A percentile compares a stretch with the other conserved stretches of the same genome.
Evolutionary conservation across 139 green algal genomes (phyloP).

Genomic region (Raphidocelis subcapitata): DNA sequence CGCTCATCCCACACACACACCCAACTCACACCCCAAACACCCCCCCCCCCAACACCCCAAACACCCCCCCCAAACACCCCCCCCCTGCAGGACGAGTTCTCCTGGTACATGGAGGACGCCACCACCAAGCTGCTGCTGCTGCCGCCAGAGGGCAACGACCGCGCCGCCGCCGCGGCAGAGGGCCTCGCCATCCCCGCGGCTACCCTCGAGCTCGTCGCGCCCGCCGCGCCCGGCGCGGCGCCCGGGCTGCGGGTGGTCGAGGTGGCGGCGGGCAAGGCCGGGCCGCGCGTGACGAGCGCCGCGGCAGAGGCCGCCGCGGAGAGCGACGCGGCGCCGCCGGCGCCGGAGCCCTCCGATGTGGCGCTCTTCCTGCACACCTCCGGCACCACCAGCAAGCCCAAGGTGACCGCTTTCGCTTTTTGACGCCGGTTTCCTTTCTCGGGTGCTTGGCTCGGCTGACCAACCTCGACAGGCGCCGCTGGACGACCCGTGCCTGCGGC

Average conservation of each 20-base stretch:
- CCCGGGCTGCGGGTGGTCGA: background rate
- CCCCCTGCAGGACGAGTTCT: constrained; percentile 64
- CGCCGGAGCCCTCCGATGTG: constrained; percentile 48
- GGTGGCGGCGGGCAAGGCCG: background rate
- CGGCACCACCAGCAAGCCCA: constrained; percentile 81
- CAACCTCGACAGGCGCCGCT: no score
- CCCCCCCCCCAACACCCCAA: no score
- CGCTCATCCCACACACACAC: no score
- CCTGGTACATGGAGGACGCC: constrained; percentile 73
- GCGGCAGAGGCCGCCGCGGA: background rate
- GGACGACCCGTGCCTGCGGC: no score
- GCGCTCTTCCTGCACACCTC: constrained; percentile 87
- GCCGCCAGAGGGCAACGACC: constrained; percentile 40
- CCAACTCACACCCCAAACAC: background rate
- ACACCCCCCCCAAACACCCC: background rate
- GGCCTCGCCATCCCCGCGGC: constrained; percentile 32
- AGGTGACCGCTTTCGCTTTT: constrained; percentile 38
- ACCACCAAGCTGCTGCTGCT: constrained; percentile 64
- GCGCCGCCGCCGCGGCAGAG: constrained; percentile 41
- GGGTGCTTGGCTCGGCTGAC: background rate
- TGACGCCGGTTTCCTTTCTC: background rate
- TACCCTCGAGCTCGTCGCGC: constrained; percentile 10
- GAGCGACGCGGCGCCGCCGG: background rate
- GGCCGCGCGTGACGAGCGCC: background rate
- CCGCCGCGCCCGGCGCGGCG: constrained; percentile 7